Percentiles rank a stretch among this genome's conserved stretches.
Conservation (phyloP, 441 rosid species). For the Gossypium davidsonii region DNA sequence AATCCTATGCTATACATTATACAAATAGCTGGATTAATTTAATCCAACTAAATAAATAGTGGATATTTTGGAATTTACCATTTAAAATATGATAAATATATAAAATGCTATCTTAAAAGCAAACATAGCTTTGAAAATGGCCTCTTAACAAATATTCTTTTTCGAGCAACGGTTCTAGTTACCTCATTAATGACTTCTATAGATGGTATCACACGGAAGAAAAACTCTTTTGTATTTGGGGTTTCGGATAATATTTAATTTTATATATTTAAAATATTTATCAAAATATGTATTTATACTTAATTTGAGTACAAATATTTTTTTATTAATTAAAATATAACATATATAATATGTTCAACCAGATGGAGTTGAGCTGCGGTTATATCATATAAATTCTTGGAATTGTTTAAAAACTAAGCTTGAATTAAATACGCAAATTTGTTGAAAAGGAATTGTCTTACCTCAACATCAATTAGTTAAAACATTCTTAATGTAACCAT, state of each 20-base stretch:
- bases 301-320: no score
- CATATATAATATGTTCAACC: no score
- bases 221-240: no score
- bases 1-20: neutral
- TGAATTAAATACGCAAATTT: neutral
- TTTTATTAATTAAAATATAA: no score
- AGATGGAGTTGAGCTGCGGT: neutral
- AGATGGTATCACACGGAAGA: neutral
- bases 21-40: neutral
- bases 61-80: no score
- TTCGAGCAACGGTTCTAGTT: neutral
- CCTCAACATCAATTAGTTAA: neutral
- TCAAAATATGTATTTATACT: no score
- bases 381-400: neutral
- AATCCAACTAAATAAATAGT: neutral
- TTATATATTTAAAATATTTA: no score
- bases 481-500: constrained; percentile 1
- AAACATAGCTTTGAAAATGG: neutral
- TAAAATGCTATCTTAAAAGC: neutral
- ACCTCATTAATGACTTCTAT: neutral
- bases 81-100: no score
- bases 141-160: neutral
- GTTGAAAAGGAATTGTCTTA: neutral
- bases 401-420: neutral
- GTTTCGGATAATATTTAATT: no score